phyloP scores from a whole-genome alignment of 257 asterid species.

The Penstemon newberryi region DNA sequence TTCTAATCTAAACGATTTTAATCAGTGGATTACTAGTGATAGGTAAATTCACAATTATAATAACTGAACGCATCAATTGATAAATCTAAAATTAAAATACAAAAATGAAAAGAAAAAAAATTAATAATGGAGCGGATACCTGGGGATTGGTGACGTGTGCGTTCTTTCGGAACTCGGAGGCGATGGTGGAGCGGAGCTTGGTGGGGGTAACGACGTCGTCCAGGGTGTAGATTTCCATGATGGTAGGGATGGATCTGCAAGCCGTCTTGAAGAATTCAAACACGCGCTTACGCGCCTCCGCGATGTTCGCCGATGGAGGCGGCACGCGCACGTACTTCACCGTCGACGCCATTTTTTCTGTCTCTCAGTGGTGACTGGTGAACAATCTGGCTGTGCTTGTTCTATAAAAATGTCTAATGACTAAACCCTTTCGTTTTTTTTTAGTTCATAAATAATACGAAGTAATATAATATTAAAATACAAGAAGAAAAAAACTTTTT shows the following conservation, averaged over 20 bases:
- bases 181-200: conserved; percentile 68
- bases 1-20: background rate
- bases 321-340: conserved; percentile 65
- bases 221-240: conserved; percentile 74
- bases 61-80: background rate
- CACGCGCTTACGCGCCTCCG: conserved; percentile 72
- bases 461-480: no score
- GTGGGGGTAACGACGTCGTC: conserved; percentile 71
- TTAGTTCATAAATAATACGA: no score
- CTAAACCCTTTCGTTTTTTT: no score
- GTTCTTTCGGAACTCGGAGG: conserved; percentile 73
- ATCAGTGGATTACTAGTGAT: conserved; percentile 7
- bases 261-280: conserved; percentile 81
- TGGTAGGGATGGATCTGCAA: conserved; percentile 82
- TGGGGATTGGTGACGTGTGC: conserved; percentile 67
- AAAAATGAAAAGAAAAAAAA: background rate
- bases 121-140: conserved; percentile 37
- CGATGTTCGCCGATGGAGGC: conserved; percentile 66
- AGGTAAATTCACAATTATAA: background rate
- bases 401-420: no score
- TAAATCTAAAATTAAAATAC: background rate
- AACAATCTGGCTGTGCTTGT: no score
- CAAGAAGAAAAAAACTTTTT: no score
- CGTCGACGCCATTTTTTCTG: conserved; percentile 46
- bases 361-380: no score